These are phyloP conservation scores for Apiotrichum laibachii DNA, from an alignment of 1,284 basidiomycete species.

Conservation along the genomic window DNA sequence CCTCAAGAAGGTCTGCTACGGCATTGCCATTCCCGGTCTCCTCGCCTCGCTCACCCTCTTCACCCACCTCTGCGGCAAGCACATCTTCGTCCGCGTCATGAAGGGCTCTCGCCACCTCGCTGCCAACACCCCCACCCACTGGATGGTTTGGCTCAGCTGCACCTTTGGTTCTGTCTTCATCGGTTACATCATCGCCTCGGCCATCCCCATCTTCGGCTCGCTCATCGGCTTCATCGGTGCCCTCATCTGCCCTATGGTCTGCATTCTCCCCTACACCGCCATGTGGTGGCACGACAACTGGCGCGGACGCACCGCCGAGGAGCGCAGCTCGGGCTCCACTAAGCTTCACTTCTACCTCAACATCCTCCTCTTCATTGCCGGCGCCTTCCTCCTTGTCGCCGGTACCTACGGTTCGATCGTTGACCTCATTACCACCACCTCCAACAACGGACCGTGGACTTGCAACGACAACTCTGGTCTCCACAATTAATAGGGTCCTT, in stretches of 20 bases:
- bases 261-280: constrained; percentile 24
- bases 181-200: constrained; percentile 23
- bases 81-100: constrained; percentile 63
- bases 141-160: constrained; percentile 58
- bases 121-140: constrained; percentile 59
- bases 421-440: constrained; percentile 22
- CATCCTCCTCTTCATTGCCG: constrained; percentile 25
- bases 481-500: not conserved
- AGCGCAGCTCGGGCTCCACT: constrained; percentile 4
- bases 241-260: constrained; percentile 28
- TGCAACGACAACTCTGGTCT: constrained; percentile 30
- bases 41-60: constrained; percentile 39
- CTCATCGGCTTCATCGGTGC: constrained; percentile 36
- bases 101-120: constrained; percentile 61
- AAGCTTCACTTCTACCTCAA: constrained; percentile 12
- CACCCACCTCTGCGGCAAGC: constrained; percentile 56
- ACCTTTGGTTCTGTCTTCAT: constrained; percentile 35
- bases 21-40: constrained; percentile 44
- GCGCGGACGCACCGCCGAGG: constrained; percentile 15
- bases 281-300: constrained; percentile 41
- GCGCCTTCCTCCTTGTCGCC: constrained; percentile 33
- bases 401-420: constrained; percentile 37
- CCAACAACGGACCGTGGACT: constrained; percentile 20
- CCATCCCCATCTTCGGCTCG: constrained; percentile 31
- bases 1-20: constrained; percentile 47